phyloP scores from a whole-genome alignment of 345 rosid species.

The Eucalyptus sp. region DNA sequence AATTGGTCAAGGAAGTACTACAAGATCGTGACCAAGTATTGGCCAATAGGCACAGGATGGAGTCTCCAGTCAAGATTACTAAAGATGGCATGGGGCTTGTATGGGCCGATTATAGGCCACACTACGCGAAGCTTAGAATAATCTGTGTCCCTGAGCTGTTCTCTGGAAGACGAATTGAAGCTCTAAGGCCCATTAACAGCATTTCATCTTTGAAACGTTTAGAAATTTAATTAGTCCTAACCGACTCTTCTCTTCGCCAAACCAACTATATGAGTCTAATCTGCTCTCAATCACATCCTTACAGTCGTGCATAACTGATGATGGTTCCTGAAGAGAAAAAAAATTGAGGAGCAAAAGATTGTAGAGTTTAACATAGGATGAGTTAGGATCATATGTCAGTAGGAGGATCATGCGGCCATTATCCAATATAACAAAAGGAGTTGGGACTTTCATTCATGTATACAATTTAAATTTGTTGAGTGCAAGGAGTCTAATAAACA shows the following conservation, averaged over 20 bases:
- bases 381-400: background rate
- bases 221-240: background rate
- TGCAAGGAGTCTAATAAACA: background rate
- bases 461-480: background rate
- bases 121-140: conserved; percentile 85
- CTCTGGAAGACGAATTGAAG: conserved; percentile 61
- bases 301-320: background rate
- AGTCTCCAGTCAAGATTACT: conserved; percentile 68
- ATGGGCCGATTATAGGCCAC: conserved; percentile 96
- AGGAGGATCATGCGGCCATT: background rate
- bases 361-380: background rate
- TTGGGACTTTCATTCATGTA: background rate
- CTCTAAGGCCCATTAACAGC: conserved; percentile 45
- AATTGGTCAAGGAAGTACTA: conserved; percentile 63
- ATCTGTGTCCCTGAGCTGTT: conserved; percentile 83
- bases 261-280: background rate
- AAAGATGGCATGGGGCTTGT: conserved; percentile 74
- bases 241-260: background rate
- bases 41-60: conserved; percentile 62
- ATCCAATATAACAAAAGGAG: background rate
- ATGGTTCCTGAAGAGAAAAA: background rate
- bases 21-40: conserved; percentile 66
- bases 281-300: background rate
- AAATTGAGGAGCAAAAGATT: background rate
- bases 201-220: background rate